Evolutionary conservation across 192 early-diverging fungal species (phyloP), one percentile per base, ranked within the genome.

Genomic region (Entomortierella parvispora): DNA sequence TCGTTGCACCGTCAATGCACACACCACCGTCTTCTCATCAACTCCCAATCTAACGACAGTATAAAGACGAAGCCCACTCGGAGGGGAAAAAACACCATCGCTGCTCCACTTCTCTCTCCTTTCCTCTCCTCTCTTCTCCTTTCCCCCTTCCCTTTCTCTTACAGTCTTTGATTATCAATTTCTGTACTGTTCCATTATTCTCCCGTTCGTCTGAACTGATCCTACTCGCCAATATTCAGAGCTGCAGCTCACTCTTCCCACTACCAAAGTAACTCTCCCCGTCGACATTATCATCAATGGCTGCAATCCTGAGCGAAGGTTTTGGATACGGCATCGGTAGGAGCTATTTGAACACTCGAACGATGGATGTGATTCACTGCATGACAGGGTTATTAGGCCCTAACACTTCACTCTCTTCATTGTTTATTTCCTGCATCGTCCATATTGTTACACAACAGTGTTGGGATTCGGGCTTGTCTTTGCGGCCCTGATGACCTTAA

Each of bases 401-500:
- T 34, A 32, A 0, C n/a, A 3, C 28, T 9, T 8, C 22, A 42
- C 23, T 66, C 26, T 33, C 22, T 45, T n/a, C 28, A 20, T 28
- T 22, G 25, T 54, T 32, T 47, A 11, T 28, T 23, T 18, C 31
- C 33, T 43, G 9, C 25, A 2, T 5, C 32, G 3, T 18, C 15
- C 11, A 31, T 29, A 1, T 32, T 5, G 5, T 47, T 33, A 3
- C 20, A 17, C 20, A 45, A 29, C 53, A 65, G 81, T 82, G 8
- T 47, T 83, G n/a, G 81, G 81, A 26, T 83, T 83, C 12, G 81
- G 81, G 58, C 67, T 74, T 6, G 85, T 91, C 26, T 90, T 88
- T 75, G 82, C 87, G 15, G 52, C 59, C 2, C 40, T 91, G 52
- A 92, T 92, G 85, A 89, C 87, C 3, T 26, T 89, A 11, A 80